Evolutionary conservation across 2,329 filamentous ascomycete genomes (phyloP), one percentile per base, ranked within the genome.

Genomic region (Claviceps humidiphila): DNA sequence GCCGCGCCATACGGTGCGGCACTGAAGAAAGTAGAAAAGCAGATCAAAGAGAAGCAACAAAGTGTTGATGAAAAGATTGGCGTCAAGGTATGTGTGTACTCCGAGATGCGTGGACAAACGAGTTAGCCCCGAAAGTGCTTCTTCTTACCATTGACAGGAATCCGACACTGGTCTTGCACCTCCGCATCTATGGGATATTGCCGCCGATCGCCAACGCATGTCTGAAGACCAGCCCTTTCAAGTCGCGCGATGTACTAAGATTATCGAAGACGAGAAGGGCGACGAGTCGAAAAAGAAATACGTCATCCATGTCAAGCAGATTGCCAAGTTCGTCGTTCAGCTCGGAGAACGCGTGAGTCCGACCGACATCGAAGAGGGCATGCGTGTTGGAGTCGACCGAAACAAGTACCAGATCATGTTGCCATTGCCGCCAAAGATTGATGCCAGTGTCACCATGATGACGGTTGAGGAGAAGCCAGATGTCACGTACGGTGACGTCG

Each of bases 261-360:
- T 98, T 69, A 98, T 98, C 61, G 84, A 89, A 56, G 91, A 97
- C 66, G 90, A 95, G 68, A 91, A 93, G 71, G 69, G 69, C n/a
- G 90, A 97, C 67, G 77, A 88, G 55, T 87, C 95, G 57, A 98
- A 98, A 81, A 95, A 87, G 81, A 98, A 97, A 82, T 98, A 98
- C 75, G 90, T 98, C 64, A 98, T 98, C 79, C 98, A 98, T 72
- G 91, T 98, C 61, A 98, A 98, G 77, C 93, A 98, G 71, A 98
- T 98, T 64, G 93, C 93, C 64, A 98, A 98, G 74, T 98, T 98
- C 64, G 93, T 98, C 49, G 93, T 98, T 59, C 93, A 96, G 71
- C 81, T 98, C 50, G 93, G 93, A 61, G 93, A 98, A 67, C 85
- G 93, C 58, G 93, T 98, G 61, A 94, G 87, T 65, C 93, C 93